A percentile compares a stretch with the other conserved stretches of the same genome.
phyloP scores from a whole-genome alignment of 2,329 filamentous ascomycete genomes.

The Dactylellina leptospora region DNA sequence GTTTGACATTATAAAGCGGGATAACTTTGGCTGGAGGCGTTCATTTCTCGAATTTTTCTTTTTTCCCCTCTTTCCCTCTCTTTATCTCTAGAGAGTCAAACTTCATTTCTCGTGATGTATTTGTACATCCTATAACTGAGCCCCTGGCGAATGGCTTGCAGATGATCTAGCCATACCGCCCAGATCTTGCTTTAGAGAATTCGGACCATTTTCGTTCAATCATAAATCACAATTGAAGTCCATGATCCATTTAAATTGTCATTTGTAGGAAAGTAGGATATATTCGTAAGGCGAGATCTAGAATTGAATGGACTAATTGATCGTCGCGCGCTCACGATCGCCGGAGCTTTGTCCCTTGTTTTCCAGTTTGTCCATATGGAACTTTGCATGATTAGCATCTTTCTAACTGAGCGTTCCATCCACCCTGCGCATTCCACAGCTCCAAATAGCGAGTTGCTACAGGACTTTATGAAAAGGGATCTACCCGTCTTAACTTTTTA shows the following conservation, averaged over 20 bases:
- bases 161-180: too few relatives aligned
- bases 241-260: too few relatives aligned
- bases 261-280: too few relatives aligned
- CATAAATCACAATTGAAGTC: too few relatives aligned
- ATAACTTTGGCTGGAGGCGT: conserved; percentile 18
- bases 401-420: not conserved
- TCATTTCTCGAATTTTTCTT: conserved; percentile 17
- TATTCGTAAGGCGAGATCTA: too few relatives aligned
- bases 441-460: not conserved
- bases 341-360: conserved; percentile 4
- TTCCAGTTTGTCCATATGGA: conserved; percentile 29
- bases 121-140: conserved; percentile 29
- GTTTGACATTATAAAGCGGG: conserved; percentile 25
- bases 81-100: not conserved
- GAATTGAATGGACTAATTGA: conserved; percentile 23
- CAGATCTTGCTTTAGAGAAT: too few relatives aligned
- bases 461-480: not conserved
- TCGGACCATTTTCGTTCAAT: too few relatives aligned
- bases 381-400: conserved; percentile 21
- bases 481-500: not conserved
- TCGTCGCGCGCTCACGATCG: not conserved
- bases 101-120: conserved; percentile 44
- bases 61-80: too few relatives aligned
- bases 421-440: conserved; percentile 27
- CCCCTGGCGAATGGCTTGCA: not conserved